Base-by-base conservation (phyloP, 108 stramenopile genomes). In the Nannochloropsis gaditana region DNA sequence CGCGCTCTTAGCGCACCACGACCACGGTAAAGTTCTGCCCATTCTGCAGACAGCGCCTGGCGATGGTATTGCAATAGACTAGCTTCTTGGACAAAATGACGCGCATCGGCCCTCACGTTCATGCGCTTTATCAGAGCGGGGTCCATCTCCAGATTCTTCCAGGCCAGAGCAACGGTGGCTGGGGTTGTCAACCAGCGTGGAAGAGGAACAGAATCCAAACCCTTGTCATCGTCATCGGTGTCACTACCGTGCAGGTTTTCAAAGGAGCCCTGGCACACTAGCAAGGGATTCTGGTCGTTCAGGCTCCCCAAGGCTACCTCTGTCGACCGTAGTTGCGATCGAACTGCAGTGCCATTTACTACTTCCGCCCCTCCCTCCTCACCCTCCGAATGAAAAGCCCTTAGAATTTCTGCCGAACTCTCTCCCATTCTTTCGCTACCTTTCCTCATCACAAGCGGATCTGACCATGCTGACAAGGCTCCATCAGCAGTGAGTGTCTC, bases 11-110 rank as follows among this genome's bases (percentile, higher is more conserved):
- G n/a, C 4, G n/a, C 59, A 4, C 2, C n/a, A n/a, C 59, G 59
- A 73, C 19, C 59, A n/a, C n/a, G 15, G 59, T 73, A n/a, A n/a
- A 73, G 59, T n/a, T 73, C 59, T n/a, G 59, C 59, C 59, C 59
- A 73, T 73, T 73, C 59, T n/a, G n/a, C n/a, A 6, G 19, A 15
- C 59, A 73, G n/a, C 19, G 59, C 59, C n/a, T 73, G 19, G 2
- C 59, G 59, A n/a, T 73, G 59, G n/a, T 73, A 8, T 8, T 8
- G 3, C 15, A 73, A n/a, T 73, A 73, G 2, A 73, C n/a, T 3
- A n/a, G 59, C 59, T n/a, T 73, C 59, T n/a, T 73, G 59, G 4
- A 73, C 59, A 73, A 73, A 73, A n/a, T 73, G 59, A 4, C 59
- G 59, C 3, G 59, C 59, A 73, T 73, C 59, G 19, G 59, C 59